Evolutionary conservation across 768 basidiomycete species (phyloP), one percentile per base, ranked within the genome.

Genomic region (Chalciporus chontae): DNA sequence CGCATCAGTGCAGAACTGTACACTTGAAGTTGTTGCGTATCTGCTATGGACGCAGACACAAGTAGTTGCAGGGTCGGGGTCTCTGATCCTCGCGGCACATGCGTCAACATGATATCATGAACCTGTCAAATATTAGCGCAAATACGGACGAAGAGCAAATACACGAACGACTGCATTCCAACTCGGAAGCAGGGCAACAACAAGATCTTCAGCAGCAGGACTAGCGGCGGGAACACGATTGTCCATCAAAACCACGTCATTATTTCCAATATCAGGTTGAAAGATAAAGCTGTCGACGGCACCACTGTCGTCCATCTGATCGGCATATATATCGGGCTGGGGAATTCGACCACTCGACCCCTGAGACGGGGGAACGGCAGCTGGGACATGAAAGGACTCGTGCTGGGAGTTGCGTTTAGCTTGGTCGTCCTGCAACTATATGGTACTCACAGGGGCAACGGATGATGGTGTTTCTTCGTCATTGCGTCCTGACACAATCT

Each of bases 41-140:
- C 51, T 9, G 65, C 56, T 1, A 72, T 50, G 10, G 68, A 56
- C 11, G 67, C 63, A 27, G 73, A 68, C 44, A 84, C 64, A 21
- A 87, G 72, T 17, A 72, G 54, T 52, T 85, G 83, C 18, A 87
- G 68, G 3, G 83, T 83, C 14, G 73, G 64, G 18, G 71, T 64
- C 4, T 61, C 60, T 6, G 65, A 69, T 15, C 64, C 61, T 1
- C 70, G 68, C 26, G 70, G 62, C 3, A 70, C 69, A 63, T 89
- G 87, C 0, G 77, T 79, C 46, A 87, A 59, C n/a, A 88, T 63
- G 24, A 84, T 71, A 37, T 77, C 73, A 54, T 77, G 79, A 41
- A 87, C 66, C 87, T 89, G 38, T 32, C 11, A 19, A 10, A 46
- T 15, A 15, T 58, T 32, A 57, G 44, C 41, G 42, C 27, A 34